A percentile compares a stretch with the other conserved stretches of the same genome.
phyloP scores from a whole-genome alignment of 257 asterid genomes.

The Nicotiana benthamiana region DNA sequence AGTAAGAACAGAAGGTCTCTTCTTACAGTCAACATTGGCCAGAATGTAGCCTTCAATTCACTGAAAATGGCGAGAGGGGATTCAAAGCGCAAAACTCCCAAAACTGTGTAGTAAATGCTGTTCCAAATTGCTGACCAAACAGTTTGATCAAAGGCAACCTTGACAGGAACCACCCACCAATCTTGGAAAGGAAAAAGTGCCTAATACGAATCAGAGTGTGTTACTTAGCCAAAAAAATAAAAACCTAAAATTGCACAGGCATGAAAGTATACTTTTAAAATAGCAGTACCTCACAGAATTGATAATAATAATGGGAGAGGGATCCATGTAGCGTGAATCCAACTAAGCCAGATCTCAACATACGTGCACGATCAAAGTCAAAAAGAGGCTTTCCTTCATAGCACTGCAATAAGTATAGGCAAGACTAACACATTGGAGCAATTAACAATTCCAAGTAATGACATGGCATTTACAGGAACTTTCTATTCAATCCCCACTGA shows the following conservation, averaged over 20 bases:
- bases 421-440: background rate
- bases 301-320: conserved; percentile 82
- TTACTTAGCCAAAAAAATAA: background rate
- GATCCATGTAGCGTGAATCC: conserved; percentile 83
- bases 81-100: conserved; percentile 66
- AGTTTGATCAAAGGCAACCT: conserved; percentile 77
- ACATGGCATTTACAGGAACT: background rate
- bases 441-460: background rate
- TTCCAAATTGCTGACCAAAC: conserved; percentile 82
- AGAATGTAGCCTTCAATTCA: conserved; percentile 70
- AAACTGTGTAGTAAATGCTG: conserved; percentile 61
- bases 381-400: conserved; percentile 83
- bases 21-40: conserved; percentile 82
- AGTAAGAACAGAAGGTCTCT: conserved; percentile 7
- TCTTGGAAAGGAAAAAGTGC: conserved; percentile 70
- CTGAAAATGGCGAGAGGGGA: conserved; percentile 47
- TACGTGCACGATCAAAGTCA: conserved; percentile 63
- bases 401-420: conserved; percentile 34
- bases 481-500: conserved; percentile 15
- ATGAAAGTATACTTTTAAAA: background rate
- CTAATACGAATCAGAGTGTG: conserved; percentile 23
- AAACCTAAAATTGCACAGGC: background rate
- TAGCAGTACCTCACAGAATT: conserved; percentile 63
- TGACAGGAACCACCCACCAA: conserved; percentile 97
- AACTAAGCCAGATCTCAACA: conserved; percentile 70